These are phyloP conservation scores for Rosa multiflora DNA, from an alignment of 306 rosid species.

Conservation along the genomic window DNA sequence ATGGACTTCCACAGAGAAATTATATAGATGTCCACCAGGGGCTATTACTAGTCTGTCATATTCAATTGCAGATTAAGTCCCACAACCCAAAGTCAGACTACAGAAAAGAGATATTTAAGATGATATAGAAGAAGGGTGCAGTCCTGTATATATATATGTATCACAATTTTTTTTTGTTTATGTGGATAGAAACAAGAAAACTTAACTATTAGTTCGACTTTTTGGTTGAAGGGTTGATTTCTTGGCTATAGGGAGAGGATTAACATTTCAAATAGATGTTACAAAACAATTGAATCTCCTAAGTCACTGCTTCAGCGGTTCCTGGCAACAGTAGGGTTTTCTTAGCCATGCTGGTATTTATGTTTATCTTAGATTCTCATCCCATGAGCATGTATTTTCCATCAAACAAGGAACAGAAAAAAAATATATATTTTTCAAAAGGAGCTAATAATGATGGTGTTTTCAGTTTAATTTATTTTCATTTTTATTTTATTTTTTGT, in stretches of 20 bases:
- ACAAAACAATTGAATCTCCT: neutral
- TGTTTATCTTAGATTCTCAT: neutral
- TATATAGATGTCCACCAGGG: neutral
- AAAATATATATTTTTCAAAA: neutral
- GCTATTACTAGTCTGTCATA: neutral
- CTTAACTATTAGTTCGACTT: neutral
- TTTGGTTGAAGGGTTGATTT: neutral
- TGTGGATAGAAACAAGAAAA: neutral
- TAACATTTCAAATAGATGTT: neutral
- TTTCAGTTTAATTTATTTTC: neutral
- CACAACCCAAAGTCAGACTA: neutral
- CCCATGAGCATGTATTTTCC: neutral
- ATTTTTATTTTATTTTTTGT: neutral
- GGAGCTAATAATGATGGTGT: neutral
- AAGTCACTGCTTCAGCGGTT: neutral
- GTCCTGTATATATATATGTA: neutral
- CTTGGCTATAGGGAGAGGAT: neutral
- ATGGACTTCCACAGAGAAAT: neutral
- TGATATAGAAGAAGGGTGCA: neutral
- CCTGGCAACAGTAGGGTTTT: neutral
- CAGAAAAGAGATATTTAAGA: neutral
- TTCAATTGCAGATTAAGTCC: neutral
- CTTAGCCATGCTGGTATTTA: neutral
- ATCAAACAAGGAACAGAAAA: neutral
- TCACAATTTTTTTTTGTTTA: neutral